Base-by-base conservation (phyloP, 805 yeast genomes). In the Wickerhamomyces kurtzmanii region DNA sequence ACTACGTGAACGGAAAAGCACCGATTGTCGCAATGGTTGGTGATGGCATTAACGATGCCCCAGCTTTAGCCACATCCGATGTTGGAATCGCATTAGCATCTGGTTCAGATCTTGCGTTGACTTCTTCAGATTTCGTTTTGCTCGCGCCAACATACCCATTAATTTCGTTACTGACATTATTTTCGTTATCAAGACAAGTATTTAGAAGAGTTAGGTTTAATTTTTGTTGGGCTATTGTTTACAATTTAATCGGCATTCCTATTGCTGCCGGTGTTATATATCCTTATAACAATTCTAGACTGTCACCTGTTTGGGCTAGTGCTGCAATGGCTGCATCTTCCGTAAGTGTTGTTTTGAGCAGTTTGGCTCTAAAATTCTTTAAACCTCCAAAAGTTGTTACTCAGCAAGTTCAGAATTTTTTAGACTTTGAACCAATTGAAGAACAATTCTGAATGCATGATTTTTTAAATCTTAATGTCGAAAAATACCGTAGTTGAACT, bases 11-110 rank as follows among this genome's bases (percentile, higher is more conserved):
- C 33, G 19, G 39, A 31, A 17, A 44, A 11, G 40, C 46, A 4
- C 45, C 43, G 1, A 43, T 44, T 3, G 52, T 56, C 14, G 86
- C 84, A 0, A 79, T 81, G 87, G 76, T 81, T 7, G 91, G 91
- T 8, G 91, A 81, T 42, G 91, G 91, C 13, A 73, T 81, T 19
- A 82, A 81, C 47, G 91, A 82, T 50, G 85, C 91, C 0, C 89
- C 89, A 1, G 84, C 91, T 0, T 55, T 82, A 28, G 68, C 85
- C 4, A 57, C 68, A 1, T 84, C 91, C 1, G 84, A 79, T 52
- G 75, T 82, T 13, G 91, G 91, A 4, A 64, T 81, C 25, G 86
- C 91, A 0, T 58, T 81, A 35, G 80, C 86, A 0, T 65, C 78
- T 0, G 89, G 89, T 0, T 73, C 86, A 1, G 91, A 82, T 38